Base-by-base conservation (phyloP, 805 yeast species). In the Candida nonsorbophila region DNA sequence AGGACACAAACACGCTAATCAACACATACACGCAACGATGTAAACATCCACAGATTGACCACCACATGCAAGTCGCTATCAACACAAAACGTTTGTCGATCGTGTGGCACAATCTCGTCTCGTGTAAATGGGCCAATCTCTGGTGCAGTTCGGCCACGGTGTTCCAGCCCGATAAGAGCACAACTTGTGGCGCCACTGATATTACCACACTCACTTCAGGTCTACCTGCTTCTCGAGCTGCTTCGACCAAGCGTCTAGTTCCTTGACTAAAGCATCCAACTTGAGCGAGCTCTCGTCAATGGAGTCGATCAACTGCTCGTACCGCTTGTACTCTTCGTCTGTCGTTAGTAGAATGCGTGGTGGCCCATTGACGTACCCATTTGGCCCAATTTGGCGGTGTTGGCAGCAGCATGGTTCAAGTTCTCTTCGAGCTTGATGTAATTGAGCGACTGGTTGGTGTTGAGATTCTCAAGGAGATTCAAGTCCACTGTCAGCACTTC, bases 191-290 rank as follows among this genome's bases (percentile, higher is more conserved):
- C n/a, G n/a, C n/a, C n/a, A n/a, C n/a, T n/a, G n/a, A n/a, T n/a
- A n/a, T n/a, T n/a, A n/a, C n/a, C n/a, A n/a, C n/a, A n/a, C n/a
- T n/a, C n/a, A n/a, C n/a, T n/a, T n/a, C n/a, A n/a, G n/a, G n/a
- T n/a, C n/a, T n/a, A n/a, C n/a, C n/a, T n/a, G n/a, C n/a, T n/a
- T n/a, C n/a, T n/a, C n/a, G n/a, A n/a, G n/a, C n/a, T n/a, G n/a
- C n/a, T 59, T 51, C 5, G 79, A 65, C 74, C 82, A 78, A 35
- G 67, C 71, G 33, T 79, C 84, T 20, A 83, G 43, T 38, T 83
- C 87, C 14, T 55, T 53, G 7, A 72, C 66, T 3, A 82, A 38
- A 3, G 44, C 49, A 27, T 69, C 74, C 18, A 77, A 47, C 21
- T 60, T 59, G 3, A 47, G 55, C 2, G 71, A 60, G 30, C 62